Evolutionary conservation across 1,139 yeast genomes (phyloP).

Genomic region (Eremothecium coryli): DNA sequence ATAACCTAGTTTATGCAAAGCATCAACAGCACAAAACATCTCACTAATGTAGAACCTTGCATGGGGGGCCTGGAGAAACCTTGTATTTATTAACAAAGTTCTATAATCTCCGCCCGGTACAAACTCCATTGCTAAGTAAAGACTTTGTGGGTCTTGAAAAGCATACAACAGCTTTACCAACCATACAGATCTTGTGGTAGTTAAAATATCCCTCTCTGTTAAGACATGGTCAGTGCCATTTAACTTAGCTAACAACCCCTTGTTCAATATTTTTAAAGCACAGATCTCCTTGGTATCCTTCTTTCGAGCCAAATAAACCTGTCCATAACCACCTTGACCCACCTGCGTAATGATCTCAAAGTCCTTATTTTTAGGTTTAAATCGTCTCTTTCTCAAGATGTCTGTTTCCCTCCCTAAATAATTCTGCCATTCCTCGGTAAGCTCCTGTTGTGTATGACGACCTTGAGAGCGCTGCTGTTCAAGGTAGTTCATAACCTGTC

Average conservation of each 20-base stretch:
- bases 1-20: conserved; percentile 88
- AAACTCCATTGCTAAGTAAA: conserved; percentile 95
- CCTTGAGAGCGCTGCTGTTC: conserved; percentile 33
- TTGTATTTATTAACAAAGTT: conserved; percentile 86
- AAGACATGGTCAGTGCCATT: conserved; percentile 94
- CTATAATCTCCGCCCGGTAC: conserved; percentile 99
- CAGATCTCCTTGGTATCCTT: conserved; percentile 92
- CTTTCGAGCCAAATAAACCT: conserved; percentile 89
- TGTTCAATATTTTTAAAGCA: conserved; percentile 87
- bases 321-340: conserved; percentile 99
- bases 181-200: conserved; percentile 95
- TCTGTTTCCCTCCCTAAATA: conserved; percentile 83
- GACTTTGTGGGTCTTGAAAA: conserved; percentile 84
- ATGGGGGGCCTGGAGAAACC: conserved; percentile 86
- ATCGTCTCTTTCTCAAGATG: conserved; percentile 73
- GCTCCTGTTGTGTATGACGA: conserved; percentile 30
- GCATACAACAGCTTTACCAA: conserved; percentile 87
- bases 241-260: conserved; percentile 72
- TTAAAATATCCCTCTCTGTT: conserved; percentile 91
- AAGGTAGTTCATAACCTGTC: conserved; percentile 49
- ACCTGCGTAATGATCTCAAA: conserved; percentile 96
- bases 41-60: conserved; percentile 92
- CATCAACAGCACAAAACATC: conserved; percentile 92
- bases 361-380: conserved; percentile 89
- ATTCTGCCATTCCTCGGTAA: conserved; percentile 60